Conservation (phyloP, 768 basidiomycete species). For the Austroboletus festivus region DNA sequence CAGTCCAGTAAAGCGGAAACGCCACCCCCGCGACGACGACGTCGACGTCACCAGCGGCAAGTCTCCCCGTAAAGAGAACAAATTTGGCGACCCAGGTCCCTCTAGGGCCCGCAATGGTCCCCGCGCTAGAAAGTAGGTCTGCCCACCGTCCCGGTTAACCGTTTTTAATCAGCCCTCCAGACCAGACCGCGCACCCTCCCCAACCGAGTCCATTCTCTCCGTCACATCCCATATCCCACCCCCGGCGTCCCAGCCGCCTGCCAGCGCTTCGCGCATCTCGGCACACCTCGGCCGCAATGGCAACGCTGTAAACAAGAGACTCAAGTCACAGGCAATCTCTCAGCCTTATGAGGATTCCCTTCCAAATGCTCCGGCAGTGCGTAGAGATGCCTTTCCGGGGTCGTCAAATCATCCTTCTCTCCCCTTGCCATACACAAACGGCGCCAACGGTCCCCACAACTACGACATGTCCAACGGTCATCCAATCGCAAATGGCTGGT, state of each 20-base stretch:
- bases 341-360: constrained; percentile 41
- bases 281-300: constrained; percentile 32
- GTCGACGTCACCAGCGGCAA: constrained; percentile 45
- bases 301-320: constrained; percentile 41
- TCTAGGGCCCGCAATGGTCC: constrained; percentile 50
- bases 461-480: constrained; percentile 40
- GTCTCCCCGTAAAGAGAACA: constrained; percentile 63
- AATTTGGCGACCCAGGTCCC: constrained; percentile 39
- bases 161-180: constrained; percentile 32
- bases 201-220: constrained; percentile 71
- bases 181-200: constrained; percentile 63
- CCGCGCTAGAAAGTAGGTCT: constrained; percentile 59
- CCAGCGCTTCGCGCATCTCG: constrained; percentile 26
- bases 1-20: constrained; percentile 65
- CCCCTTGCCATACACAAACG: constrained; percentile 39
- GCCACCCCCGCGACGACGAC: constrained; percentile 62
- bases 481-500: constrained; percentile 45
- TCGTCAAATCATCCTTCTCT: constrained; percentile 53
- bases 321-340: constrained; percentile 35
- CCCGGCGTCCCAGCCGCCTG: constrained; percentile 30
- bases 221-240: constrained; percentile 61
- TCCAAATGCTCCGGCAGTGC: constrained; percentile 38
- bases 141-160: background rate
- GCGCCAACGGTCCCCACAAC: constrained; percentile 36
- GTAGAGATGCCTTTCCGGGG: constrained; percentile 43